phyloP scores from a whole-genome alignment of 495 filamentous ascomycete species.

The Pseudomonodictys pantanalensis region DNA sequence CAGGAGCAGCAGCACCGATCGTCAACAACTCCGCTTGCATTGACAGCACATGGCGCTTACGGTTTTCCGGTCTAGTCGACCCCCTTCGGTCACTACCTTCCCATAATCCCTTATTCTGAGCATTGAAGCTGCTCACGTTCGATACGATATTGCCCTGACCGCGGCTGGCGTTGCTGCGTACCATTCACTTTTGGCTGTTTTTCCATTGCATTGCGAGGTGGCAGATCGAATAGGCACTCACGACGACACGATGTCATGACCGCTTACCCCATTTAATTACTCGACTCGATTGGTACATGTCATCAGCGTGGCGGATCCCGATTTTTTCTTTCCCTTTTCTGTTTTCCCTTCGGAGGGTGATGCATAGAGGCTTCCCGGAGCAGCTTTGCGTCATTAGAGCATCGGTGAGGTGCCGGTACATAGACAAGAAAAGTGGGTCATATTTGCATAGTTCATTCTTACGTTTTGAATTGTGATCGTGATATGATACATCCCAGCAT shows the following conservation, averaged over 20 bases:
- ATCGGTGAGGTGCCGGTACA: no score
- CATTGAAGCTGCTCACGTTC: not conserved
- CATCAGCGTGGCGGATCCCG: no score
- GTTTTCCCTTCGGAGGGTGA: no score
- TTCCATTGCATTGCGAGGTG: slow-evolving; percentile 15
- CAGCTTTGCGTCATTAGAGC: no score
- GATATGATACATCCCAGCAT: no score
- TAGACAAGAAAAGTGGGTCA: no score
- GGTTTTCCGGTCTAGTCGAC: slow-evolving; percentile 4
- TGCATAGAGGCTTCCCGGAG: no score
- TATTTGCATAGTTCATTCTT: no score
- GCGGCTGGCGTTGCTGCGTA: not conserved
- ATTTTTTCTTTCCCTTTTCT: no score
- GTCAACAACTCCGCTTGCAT: not conserved
- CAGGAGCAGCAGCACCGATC: slow-evolving; percentile 1
- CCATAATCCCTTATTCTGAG: not conserved
- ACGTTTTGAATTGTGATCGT: no score
- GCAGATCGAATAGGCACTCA: slow-evolving; percentile 5
- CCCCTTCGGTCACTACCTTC: not conserved
- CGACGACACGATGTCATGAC: slow-evolving; percentile 31
- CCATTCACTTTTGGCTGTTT: not conserved
- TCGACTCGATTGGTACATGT: no score
- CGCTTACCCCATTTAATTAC: no score
- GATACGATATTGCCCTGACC: not conserved
- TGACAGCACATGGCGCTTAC: not conserved